A percentile compares a stretch with the other conserved stretches of the same genome.
These are phyloP conservation scores for Marchantia paleacea DNA, from an alignment of 225 moss, liverwort and hornwort species.

Conservation along the genomic window DNA sequence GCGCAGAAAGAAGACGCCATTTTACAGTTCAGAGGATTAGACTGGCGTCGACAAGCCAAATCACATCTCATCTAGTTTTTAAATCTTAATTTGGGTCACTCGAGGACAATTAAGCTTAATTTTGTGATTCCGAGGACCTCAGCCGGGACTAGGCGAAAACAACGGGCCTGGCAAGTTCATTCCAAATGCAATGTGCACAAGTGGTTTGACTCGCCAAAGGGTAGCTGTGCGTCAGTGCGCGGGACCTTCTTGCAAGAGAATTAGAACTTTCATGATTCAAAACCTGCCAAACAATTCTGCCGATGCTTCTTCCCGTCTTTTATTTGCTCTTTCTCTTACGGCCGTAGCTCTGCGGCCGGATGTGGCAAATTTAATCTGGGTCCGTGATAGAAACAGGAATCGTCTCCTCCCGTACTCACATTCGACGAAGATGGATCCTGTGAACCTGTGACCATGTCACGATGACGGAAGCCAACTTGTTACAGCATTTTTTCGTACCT, in stretches of 20 bases:
- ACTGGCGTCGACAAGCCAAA: no score
- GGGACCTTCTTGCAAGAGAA: no score
- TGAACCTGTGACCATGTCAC: not conserved
- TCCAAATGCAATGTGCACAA: not conserved
- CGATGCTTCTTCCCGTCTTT: not conserved
- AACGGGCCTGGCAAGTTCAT: not conserved
- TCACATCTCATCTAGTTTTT: not conserved
- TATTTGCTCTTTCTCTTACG: no score
- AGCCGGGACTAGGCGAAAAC: no score
- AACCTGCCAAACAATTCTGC: not conserved
- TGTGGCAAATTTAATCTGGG: not conserved
- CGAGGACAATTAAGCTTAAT: not conserved
- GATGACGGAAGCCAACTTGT: not conserved
- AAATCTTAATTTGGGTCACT: not conserved
- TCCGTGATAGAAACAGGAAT: not conserved
- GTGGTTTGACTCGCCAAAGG: not conserved
- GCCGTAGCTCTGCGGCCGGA: not conserved
- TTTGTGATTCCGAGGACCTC: no score
- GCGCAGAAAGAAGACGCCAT: not conserved
- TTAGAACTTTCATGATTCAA: no score
- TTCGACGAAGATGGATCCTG: not conserved
- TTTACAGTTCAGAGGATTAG: not conserved
- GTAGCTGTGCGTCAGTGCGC: no score
- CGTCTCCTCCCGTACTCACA: not conserved
- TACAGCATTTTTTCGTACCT: not conserved